phyloP scores from a whole-genome alignment of 2,329 filamentous ascomycete genomes.

The Pseudogymnoascus sp. region DNA sequence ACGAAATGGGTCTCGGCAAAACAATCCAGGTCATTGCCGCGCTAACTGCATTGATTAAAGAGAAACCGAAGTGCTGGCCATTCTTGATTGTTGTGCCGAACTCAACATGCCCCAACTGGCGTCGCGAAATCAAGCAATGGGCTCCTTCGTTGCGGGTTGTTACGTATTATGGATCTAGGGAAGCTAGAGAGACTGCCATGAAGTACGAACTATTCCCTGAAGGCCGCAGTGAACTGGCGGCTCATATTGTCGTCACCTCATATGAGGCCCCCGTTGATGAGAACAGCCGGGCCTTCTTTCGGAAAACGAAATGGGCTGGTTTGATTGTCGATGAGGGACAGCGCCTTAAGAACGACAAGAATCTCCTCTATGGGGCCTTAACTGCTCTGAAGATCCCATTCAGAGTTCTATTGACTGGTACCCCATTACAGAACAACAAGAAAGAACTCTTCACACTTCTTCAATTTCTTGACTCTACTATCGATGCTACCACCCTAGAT shows the following conservation, averaged over 20 bases:
- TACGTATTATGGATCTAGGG: slow-evolving; percentile 77
- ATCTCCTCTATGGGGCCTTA: slow-evolving; percentile 69
- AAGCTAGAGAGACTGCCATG: slow-evolving; percentile 68
- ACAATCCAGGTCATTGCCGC: slow-evolving; percentile 88
- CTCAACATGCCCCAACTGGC: slow-evolving; percentile 95
- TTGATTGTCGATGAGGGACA: slow-evolving; percentile 94
- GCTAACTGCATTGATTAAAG: slow-evolving; percentile 63
- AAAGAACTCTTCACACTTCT: slow-evolving; percentile 93
- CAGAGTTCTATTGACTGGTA: slow-evolving; percentile 77
- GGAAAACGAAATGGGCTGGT: slow-evolving; percentile 70
- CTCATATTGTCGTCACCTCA: slow-evolving; percentile 89
- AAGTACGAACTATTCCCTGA: slow-evolving; percentile 78
- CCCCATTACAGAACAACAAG: slow-evolving; percentile 91
- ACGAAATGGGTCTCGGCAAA: slow-evolving; percentile 98
- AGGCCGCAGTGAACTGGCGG: slow-evolving; percentile 60
- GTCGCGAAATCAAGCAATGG: slow-evolving; percentile 92
- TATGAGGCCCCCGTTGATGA: slow-evolving; percentile 82
- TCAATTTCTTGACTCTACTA: slow-evolving; percentile 73
- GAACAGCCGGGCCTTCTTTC: slow-evolving; percentile 57
- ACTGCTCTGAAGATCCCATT: slow-evolving; percentile 70
- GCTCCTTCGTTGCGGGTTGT: slow-evolving; percentile 78
- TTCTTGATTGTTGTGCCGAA: slow-evolving; percentile 93
- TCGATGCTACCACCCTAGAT: slow-evolving; percentile 67
- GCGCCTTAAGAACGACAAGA: slow-evolving; percentile 87
- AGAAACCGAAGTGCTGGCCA: slow-evolving; percentile 68